Percentiles rank a stretch among this genome's conserved stretches.
Evolutionary conservation across 305 asterid species (phyloP).

Genomic region (Plantago coronopus): DNA sequence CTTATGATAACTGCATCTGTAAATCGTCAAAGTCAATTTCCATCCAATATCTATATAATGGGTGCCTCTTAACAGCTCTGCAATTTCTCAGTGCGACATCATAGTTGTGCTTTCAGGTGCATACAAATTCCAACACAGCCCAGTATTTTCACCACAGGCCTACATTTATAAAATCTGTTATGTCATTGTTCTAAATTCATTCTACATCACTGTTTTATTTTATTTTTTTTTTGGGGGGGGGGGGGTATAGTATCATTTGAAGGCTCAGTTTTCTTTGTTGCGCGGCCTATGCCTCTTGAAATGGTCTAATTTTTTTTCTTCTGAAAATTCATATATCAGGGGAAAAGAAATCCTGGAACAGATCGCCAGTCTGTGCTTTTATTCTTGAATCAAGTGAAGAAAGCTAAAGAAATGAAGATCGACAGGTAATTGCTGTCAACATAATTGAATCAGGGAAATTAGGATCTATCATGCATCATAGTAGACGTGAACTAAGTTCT

Average conservation of each 20-base stretch:
- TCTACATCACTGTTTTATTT: no score
- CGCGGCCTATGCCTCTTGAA: neutral
- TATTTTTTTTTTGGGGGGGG: neutral
- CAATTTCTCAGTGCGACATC: no score
- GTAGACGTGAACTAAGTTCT: no score
- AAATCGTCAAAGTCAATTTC: no score
- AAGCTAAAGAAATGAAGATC: constrained; percentile 79
- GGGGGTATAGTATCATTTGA: neutral
- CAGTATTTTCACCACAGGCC: no score
- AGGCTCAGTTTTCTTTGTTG: neutral
- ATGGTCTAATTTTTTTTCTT: constrained; percentile 9
- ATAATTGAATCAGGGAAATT: neutral
- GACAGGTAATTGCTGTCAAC: constrained; percentile 51
- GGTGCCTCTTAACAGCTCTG: no score
- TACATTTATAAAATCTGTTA: no score
- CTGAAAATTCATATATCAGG: constrained; percentile 36
- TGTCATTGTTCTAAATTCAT: no score
- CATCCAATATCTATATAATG: no score
- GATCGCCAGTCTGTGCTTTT: constrained; percentile 54
- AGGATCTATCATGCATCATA: neutral
- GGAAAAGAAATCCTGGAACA: constrained; percentile 55
- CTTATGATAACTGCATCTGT: no score
- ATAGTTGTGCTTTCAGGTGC: no score
- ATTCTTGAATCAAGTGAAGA: constrained; percentile 62
- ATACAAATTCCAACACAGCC: no score